phyloP scores from a whole-genome alignment of 805 yeast species.

The Barnettozyma populi region DNA sequence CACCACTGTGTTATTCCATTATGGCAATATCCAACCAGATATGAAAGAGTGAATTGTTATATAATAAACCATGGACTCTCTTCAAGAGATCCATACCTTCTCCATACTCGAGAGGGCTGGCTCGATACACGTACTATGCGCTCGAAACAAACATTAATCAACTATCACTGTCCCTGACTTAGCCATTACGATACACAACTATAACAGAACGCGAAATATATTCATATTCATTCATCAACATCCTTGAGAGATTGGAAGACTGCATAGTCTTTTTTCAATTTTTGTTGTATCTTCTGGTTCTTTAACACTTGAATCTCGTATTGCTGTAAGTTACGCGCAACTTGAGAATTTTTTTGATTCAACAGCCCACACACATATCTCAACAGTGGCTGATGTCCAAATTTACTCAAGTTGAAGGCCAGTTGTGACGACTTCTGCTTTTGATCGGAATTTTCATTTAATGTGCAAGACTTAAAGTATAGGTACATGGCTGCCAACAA shows the following conservation, averaged over 20 bases:
- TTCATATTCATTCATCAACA: too few species aligned
- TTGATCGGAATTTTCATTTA: slow-evolving; percentile 25
- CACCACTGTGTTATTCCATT: too few species aligned
- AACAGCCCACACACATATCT: slow-evolving; percentile 23
- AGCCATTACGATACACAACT: too few species aligned
- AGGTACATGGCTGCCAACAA: slow-evolving; percentile 19
- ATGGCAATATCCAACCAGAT: too few species aligned
- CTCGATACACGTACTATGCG: too few species aligned
- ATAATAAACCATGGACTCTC: too few species aligned
- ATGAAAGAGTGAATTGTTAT: too few species aligned
- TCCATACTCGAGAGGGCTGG: too few species aligned
- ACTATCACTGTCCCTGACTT: too few species aligned
- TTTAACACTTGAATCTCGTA: slow-evolving; percentile 21
- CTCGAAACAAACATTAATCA: too few species aligned
- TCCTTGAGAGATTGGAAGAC: not conserved
- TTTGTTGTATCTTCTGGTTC: slow-evolving; percentile 10
- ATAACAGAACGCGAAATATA: too few species aligned
- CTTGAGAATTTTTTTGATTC: slow-evolving; percentile 18
- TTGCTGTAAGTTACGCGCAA: slow-evolving; percentile 24
- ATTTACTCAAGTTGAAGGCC: slow-evolving; percentile 23
- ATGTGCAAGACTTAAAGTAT: slow-evolving; percentile 19
- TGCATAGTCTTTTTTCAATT: not conserved
- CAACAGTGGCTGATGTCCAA: slow-evolving; percentile 21
- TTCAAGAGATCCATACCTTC: too few species aligned
- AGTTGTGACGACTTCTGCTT: slow-evolving; percentile 26